Base-by-base conservation (phyloP, 2,329 filamentous ascomycete species). In the Monilinia fructicola region DNA sequence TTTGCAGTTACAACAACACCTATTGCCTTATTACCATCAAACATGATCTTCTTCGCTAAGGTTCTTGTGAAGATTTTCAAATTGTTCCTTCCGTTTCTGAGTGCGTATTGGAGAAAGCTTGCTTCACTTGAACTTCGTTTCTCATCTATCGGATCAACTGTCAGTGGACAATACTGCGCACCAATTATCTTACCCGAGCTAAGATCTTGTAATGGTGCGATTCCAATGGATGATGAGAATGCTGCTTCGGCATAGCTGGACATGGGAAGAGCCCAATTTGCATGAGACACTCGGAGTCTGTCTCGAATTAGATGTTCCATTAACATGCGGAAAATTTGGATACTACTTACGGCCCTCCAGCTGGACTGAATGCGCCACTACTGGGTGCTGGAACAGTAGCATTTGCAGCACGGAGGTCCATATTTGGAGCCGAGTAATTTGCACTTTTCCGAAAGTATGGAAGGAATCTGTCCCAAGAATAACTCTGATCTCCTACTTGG, bases 141-240 rank as follows among this genome's bases (percentile, higher is more conserved):
- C 23, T 64, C 53, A 54, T 63, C 52, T 12, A 6, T 4, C 2
- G 60, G 31, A 11, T 23, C 11, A 26, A 64, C n/a, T 31, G 62
- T 64, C 42, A 48, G n/a, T 56, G 62, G 40, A n/a, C 26, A 12
- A 53, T 54, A 63, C n/a, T 64, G 40, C 35, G 52, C 38, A 23
- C 38, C 50, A 11, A 64, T 21, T 31, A 64, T 54, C 11, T 56
- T 64, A 12, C 60, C 60, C 44, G 42, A 64, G 21, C 53, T 55
- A 4, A 56, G 26, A 44, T 54, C 60, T 28, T 63, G 48, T 3
- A 53, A 35, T 28, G 60, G 60, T 10, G 12, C 10, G 53, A 54
- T 63, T 12, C 60, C 60, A 53, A 54, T 54, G 11, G 56, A 60
- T n/a, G 56, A 60, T n/a, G 46, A 53, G 38, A 64, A 64, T 55